These are phyloP conservation scores for Erythrophleum ivorense DNA, from an alignment of 331 rosid genomes.

Conservation along the genomic window DNA sequence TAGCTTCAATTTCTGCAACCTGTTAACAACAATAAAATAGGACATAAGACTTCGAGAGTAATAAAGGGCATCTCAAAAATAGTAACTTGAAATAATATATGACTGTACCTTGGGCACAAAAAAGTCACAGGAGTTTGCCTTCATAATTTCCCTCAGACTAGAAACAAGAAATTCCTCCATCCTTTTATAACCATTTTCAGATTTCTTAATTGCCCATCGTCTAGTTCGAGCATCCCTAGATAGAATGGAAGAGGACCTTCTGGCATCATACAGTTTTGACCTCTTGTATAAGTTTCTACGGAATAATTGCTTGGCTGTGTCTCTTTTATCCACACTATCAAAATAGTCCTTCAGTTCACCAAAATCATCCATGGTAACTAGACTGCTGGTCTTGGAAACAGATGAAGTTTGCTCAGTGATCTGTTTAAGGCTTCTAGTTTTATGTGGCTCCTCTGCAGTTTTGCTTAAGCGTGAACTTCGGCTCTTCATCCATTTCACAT, in stretches of 20 bases:
- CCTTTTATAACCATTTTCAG: constrained; percentile 88
- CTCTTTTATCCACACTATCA: constrained; percentile 96
- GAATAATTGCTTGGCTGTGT: constrained; percentile 77
- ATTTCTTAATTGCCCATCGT: constrained; percentile 93
- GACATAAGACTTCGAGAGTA: constrained; percentile 28
- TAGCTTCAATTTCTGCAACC: constrained; percentile 97
- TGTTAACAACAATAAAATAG: constrained; percentile 40
- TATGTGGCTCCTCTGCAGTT: constrained; percentile 68
- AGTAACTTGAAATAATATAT: constrained; percentile 20
- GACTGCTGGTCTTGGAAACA: constrained; percentile 61
- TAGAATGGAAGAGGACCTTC: constrained; percentile 93
- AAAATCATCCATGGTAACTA: constrained; percentile 76
- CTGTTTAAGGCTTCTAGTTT: constrained; percentile 74
- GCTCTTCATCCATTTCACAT: constrained; percentile 83
- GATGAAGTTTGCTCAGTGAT: constrained; percentile 65
- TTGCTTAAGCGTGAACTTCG: constrained; percentile 55
- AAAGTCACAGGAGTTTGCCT: constrained; percentile 77
- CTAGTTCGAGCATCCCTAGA: constrained; percentile 98
- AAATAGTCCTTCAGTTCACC: constrained; percentile 92
- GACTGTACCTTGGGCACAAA: constrained; percentile 86
- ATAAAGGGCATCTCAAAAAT: background rate
- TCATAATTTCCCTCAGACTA: constrained; percentile 89
- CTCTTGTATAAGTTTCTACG: constrained; percentile 90
- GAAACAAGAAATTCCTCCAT: constrained; percentile 92
- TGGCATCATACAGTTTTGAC: constrained; percentile 97